Evolutionary conservation across 2,329 filamentous ascomycete species (phyloP).

Genomic region (Diaporthe aspalathi): DNA sequence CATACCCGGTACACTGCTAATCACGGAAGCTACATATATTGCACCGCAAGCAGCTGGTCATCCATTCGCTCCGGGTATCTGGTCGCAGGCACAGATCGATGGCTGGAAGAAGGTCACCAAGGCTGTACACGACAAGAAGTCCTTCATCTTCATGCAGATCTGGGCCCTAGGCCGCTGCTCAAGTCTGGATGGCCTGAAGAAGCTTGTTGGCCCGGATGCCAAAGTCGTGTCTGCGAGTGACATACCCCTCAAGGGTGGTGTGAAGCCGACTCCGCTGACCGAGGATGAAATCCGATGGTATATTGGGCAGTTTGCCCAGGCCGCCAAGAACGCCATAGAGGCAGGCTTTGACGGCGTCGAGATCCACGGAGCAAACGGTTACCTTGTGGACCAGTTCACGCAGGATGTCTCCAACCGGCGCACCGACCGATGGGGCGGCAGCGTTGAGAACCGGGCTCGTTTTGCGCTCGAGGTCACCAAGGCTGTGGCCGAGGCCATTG

Average conservation of each 20-base stretch:
- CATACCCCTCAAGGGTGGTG: conserved; percentile 56
- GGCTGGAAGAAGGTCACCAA: conserved; percentile 70
- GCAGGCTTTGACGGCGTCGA: conserved; percentile 62
- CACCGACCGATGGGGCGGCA: conserved; percentile 65
- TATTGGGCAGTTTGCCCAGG: conserved; percentile 46
- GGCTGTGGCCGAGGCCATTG: conserved; percentile 63
- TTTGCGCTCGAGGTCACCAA: conserved; percentile 64
- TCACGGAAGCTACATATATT: conserved; percentile 60
- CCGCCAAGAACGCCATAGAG: conserved; percentile 59
- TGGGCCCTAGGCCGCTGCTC: conserved; percentile 58
- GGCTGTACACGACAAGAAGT: conserved; percentile 70
- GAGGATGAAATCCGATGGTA: conserved; percentile 55
- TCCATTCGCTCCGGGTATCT: conserved; percentile 68
- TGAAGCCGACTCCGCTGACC: conserved; percentile 53
- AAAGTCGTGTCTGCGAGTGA: conserved; percentile 53
- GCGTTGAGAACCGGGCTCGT: conserved; percentile 64
- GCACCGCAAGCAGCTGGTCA: conserved; percentile 50
- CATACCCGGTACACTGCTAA: conserved; percentile 54
- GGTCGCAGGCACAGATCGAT: conserved; percentile 62
- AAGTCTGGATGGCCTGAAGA: conserved; percentile 49
- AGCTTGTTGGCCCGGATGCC: conserved; percentile 44
- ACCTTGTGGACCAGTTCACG: conserved; percentile 64
- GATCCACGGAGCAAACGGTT: conserved; percentile 55
- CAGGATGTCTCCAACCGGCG: conserved; percentile 65
- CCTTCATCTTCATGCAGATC: conserved; percentile 71